These are phyloP conservation scores for Beauveria caledonica DNA, from an alignment of 2,329 filamentous ascomycete species.

Conservation along the genomic window DNA sequence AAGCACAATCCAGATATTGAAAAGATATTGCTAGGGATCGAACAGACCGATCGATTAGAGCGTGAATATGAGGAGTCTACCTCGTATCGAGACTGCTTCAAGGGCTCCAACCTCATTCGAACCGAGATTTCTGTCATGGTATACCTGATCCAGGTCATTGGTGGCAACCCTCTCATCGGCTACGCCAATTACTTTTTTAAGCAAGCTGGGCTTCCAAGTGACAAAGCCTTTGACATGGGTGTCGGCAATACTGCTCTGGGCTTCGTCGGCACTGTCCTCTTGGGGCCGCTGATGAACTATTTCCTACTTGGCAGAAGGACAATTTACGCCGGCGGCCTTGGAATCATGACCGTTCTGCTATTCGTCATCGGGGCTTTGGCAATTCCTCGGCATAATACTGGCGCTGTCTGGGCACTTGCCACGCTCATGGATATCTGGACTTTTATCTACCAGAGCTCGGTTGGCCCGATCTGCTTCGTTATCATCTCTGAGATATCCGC, in stretches of 20 bases:
- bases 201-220: slow-evolving; percentile 21
- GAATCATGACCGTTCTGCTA: slow-evolving; percentile 27
- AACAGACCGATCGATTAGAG: slow-evolving; percentile 50
- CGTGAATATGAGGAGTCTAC: slow-evolving; percentile 39
- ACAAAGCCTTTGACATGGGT: slow-evolving; percentile 19
- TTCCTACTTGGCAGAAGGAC: slow-evolving; percentile 30
- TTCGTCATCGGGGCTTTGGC: slow-evolving; percentile 34
- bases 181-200: slow-evolving; percentile 44
- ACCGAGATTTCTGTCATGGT: slow-evolving; percentile 52
- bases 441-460: slow-evolving; percentile 31
- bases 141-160: slow-evolving; percentile 57
- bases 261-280: slow-evolving; percentile 32
- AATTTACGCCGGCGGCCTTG: slow-evolving; percentile 24
- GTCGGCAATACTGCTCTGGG: slow-evolving; percentile 33
- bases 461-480: slow-evolving; percentile 35
- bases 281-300: slow-evolving; percentile 32
- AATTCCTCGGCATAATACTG: slow-evolving; percentile 23
- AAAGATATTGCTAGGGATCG: slow-evolving; percentile 45
- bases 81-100: slow-evolving; percentile 43
- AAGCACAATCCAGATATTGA: slow-evolving; percentile 17
- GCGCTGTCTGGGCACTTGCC: slow-evolving; percentile 29
- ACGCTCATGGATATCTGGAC: slow-evolving; percentile 34
- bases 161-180: slow-evolving; percentile 55
- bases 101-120: slow-evolving; percentile 39
- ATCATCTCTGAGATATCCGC: slow-evolving; percentile 32